Evolutionary conservation across 2,329 filamentous ascomycete genomes (phyloP), one percentile per base, ranked within the genome.

Genomic region (Delphinella strobiligena): DNA sequence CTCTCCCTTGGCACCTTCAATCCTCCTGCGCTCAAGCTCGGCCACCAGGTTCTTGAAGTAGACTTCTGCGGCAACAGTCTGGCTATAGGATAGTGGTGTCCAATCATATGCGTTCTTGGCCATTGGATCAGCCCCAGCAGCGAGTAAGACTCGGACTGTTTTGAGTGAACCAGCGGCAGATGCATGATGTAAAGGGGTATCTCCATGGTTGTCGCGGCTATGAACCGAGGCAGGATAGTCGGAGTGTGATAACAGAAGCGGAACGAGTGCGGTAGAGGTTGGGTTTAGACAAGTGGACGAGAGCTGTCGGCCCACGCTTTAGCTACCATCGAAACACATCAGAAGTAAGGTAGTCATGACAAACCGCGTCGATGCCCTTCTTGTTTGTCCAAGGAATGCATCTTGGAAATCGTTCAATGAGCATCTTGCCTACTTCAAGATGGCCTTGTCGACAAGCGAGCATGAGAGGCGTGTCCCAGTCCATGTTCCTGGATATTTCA

Each of bases 101-200:
- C 86, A 93, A 54, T 75, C 80, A 67, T 80, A 85, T 2, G 76
- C 64, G 54, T 93, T 93, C 49, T 71, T 70, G 40, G 74, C 75
- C 40, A 80, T 69, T 0, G 82, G 74, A 49, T 87, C 80, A 0
- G 86, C 84, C 9, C 86, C 86, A 1, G 82, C 83, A 3, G 81
- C 78, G 10, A 93, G 68, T 38, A 93, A 66, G 27, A 86, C 81
- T 32, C 86, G 70, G 40, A 93, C 62, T 1, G 84, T 81, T 39
- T 87, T 75, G 34, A 93, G 60, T 49, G 89, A 82, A 1, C 86
- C 86, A 51, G 83, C 83, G 34, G 81, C 81, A 52, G 78, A 85
- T 10, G 87, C 87, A 62, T 91, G 87, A 61, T 93, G 86, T 32
- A 93, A 66, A 0, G 85, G 82, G 2, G 85, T 93, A 55, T 93